Conservation (phyloP, 768 basidiomycete genomes). For the Termitomyces sp. region DNA sequence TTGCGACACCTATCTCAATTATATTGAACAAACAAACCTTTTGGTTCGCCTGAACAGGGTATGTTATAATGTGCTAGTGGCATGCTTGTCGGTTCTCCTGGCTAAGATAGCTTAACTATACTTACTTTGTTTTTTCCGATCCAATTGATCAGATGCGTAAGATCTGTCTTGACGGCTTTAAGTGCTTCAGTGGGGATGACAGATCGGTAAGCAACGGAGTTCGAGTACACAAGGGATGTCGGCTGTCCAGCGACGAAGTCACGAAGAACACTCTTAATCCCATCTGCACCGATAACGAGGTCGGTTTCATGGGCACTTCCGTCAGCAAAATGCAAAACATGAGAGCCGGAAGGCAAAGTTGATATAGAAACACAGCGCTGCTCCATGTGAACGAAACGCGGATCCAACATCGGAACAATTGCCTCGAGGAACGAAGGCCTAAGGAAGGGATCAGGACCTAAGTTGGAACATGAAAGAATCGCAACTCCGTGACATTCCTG, state of each 20-base stretch:
- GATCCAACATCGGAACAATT: slow-evolving; percentile 36
- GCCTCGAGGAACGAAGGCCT: slow-evolving; percentile 49
- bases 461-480: not conserved
- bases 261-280: slow-evolving; percentile 44
- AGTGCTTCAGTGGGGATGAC: slow-evolving; percentile 35
- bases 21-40: slow-evolving; percentile 24
- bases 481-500: slow-evolving; percentile 19
- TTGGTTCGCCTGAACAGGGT: slow-evolving; percentile 37
- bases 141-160: slow-evolving; percentile 35
- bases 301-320: slow-evolving; percentile 40
- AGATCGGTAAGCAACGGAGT: slow-evolving; percentile 44
- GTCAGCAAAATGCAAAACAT: slow-evolving; percentile 41
- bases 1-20: not conserved
- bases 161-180: slow-evolving; percentile 30
- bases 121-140: slow-evolving; percentile 40
- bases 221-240: slow-evolving; percentile 33
- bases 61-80: slow-evolving; percentile 46
- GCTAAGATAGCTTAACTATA: not conserved
- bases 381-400: slow-evolving; percentile 38
- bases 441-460: not conserved
- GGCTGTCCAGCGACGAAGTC: slow-evolving; percentile 20
- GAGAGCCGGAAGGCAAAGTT: slow-evolving; percentile 17
- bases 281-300: slow-evolving; percentile 47
- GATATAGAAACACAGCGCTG: slow-evolving; percentile 41
- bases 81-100: not conserved